Evolutionary conservation across 2,329 filamentous ascomycete species (phyloP).

Genomic region (Fusarium penzigii): DNA sequence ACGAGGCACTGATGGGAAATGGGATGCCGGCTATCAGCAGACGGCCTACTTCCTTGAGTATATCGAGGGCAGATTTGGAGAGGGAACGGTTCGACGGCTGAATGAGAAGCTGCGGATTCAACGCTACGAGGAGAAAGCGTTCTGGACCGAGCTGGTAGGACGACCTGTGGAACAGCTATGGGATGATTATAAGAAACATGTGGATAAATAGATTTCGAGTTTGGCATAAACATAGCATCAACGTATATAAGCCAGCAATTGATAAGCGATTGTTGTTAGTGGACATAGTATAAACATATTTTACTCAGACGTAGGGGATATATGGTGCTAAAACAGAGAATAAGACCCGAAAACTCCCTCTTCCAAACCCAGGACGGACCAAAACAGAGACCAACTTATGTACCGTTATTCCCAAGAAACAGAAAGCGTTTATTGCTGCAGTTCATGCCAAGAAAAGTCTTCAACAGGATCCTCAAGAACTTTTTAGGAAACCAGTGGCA

Average conservation of each 20-base stretch:
- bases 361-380: conserved; percentile 19
- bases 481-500: background rate
- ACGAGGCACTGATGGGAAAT: conserved; percentile 57
- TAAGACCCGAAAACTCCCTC: conserved; percentile 6
- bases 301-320: conserved; percentile 21
- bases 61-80: conserved; percentile 67
- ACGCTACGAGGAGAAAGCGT: conserved; percentile 62
- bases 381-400: conserved; percentile 5
- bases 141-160: conserved; percentile 72
- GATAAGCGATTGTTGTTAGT: conserved; percentile 5
- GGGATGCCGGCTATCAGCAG: conserved; percentile 88
- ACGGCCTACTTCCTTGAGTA: conserved; percentile 92
- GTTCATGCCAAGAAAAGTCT: background rate
- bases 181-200: conserved; percentile 63
- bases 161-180: conserved; percentile 68
- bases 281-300: conserved; percentile 7
- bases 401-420: conserved; percentile 6
- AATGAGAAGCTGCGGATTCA: conserved; percentile 67
- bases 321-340: conserved; percentile 13
- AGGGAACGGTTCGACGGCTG: conserved; percentile 60
- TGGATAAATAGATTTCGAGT: conserved; percentile 12
- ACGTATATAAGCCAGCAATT: background rate
- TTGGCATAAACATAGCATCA: too few species aligned
- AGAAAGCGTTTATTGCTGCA: background rate
- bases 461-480: background rate